phyloP scores from a whole-genome alignment of 371 early-diverging fungal genomes.

The Mucor piriformis region DNA sequence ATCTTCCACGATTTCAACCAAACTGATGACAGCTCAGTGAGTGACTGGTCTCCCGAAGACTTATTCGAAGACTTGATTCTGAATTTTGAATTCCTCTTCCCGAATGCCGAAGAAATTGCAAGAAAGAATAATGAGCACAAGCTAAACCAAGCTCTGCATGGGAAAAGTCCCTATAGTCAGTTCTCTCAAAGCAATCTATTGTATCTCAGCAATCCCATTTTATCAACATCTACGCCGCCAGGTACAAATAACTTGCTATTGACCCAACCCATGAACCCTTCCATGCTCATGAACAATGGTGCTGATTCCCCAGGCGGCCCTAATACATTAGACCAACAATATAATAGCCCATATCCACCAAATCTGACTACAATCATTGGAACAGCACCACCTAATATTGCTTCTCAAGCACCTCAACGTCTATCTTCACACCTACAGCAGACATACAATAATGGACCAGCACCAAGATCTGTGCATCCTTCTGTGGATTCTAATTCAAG shows the following conservation, averaged over 20 bases:
- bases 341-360: constrained; percentile 5
- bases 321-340: background rate
- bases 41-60: constrained; percentile 34
- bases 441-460: background rate
- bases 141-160: constrained; percentile 18
- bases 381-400: background rate
- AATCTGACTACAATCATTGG: constrained; percentile 17
- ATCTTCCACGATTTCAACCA: constrained; percentile 66
- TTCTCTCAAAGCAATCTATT: constrained; percentile 26
- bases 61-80: constrained; percentile 37
- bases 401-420: background rate
- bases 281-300: background rate
- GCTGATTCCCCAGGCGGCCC: constrained; percentile 2
- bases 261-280: constrained; percentile 27
- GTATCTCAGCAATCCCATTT: constrained; percentile 6
- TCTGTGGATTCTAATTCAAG: background rate
- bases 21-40: constrained; percentile 19
- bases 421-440: constrained; percentile 1
- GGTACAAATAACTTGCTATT: constrained; percentile 7
- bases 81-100: constrained; percentile 23
- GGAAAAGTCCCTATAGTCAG: constrained; percentile 22
- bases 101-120: constrained; percentile 20
- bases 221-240: background rate
- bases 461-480: background rate
- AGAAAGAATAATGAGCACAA: constrained; percentile 15